Base-by-base conservation (phyloP, 805 yeast genomes). In the Candida yuanshanica region DNA sequence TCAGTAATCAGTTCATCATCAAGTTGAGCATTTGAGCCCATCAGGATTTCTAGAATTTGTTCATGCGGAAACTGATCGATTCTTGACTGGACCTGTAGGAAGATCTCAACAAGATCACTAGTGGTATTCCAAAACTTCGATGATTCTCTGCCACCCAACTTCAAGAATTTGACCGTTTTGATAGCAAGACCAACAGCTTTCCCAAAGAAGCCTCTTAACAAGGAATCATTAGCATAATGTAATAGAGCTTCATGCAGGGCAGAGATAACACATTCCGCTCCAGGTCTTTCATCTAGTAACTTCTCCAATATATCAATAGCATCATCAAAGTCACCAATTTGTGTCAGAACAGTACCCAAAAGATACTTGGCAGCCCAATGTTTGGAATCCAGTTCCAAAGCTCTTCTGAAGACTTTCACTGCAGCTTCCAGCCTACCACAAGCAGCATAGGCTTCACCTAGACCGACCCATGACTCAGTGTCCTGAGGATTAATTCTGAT, bases 381-480 rank as follows among this genome's bases (percentile, higher is more conserved):
- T 1, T 64, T 61, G 0, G 75, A 70, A 24, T 76, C 74, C 6
- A 83, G 50, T 29, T 69, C 69, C 35, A 77, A 53, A 0, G 90
- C 87, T 43, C 79, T 79, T 23, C 67, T 69, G 52, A 89, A 84
- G 1, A 93, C 97, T 59, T 85, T 89, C 9, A 75, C 69, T 0
- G 96, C 87, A 3, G 98, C 95, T 42, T 86, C 90, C 34, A 82
- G 66, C 46, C 96, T 72, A 2, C 99, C 99, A 59, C 93, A 78
- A 20, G 79, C 75, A 41, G 74, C 68, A 59, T 93, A 93, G 0
- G 96, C 91, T 59, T 93, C 98, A n/a, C 99, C 99, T n/a, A 93
- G 66, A 1, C 96, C 96, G 22, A 84, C 69, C 97, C 98, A 91
- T 2, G 95, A 82, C 48, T 85, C 82, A 2, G 75, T 58, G 60